Conservation (phyloP, 2,329 filamentous ascomycete species). For the Alternaria sp. region DNA sequence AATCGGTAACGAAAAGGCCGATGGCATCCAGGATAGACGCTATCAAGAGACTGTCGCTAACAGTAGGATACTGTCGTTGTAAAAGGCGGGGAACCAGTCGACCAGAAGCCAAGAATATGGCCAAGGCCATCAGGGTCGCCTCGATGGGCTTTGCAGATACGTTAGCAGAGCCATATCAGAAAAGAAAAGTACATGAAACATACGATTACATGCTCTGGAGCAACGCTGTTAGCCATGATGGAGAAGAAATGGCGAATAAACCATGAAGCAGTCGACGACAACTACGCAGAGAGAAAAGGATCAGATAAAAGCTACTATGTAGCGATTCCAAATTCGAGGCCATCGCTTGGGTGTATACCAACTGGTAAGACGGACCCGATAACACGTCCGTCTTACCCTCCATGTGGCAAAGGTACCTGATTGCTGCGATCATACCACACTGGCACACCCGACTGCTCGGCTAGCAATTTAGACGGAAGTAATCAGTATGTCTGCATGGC, state of each 20-base stretch:
- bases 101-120: slow-evolving; percentile 21
- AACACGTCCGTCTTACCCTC: background rate
- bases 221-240: slow-evolving; percentile 14
- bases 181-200: background rate
- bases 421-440: slow-evolving; percentile 2
- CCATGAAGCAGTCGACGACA: background rate
- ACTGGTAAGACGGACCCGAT: background rate
- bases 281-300: background rate
- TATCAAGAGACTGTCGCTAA: slow-evolving; percentile 25
- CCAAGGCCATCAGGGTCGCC: slow-evolving; percentile 14
- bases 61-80: slow-evolving; percentile 19
- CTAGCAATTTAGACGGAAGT: slow-evolving; percentile 3
- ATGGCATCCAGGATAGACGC: slow-evolving; percentile 23
- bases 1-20: slow-evolving; percentile 26
- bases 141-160: slow-evolving; percentile 18
- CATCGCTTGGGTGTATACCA: background rate
- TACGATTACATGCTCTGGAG: slow-evolving; percentile 18
- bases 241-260: background rate
- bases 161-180: background rate
- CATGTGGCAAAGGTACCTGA: background rate
- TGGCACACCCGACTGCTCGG: background rate
- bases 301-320: background rate
- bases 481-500: background rate
- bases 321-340: background rate
- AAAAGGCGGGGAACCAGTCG: slow-evolving; percentile 23